phyloP scores from a whole-genome alignment of 345 rosid species.

The Tarenaya hassleriana region DNA sequence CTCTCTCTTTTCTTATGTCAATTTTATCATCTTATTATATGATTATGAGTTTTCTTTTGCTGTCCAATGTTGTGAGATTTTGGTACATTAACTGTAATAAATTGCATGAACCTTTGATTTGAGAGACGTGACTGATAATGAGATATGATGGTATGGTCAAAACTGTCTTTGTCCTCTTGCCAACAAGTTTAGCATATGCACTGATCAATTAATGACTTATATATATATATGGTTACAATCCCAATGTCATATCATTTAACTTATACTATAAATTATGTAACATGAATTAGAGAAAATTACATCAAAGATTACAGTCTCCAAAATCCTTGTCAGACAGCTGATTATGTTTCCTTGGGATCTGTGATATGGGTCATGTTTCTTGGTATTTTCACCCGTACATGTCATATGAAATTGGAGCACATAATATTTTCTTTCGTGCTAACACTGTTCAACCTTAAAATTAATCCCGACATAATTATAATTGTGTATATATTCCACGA shows the following conservation, averaged over 20 bases:
- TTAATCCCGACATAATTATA: too few species aligned
- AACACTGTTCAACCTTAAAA: too few species aligned
- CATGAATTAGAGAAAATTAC: not conserved
- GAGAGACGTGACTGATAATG: too few species aligned
- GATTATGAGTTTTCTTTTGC: constrained; percentile 11
- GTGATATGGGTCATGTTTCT: not conserved
- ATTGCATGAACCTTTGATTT: too few species aligned
- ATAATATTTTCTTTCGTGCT: too few species aligned
- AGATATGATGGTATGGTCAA: not conserved
- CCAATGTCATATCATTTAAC: not conserved
- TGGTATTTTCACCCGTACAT: too few species aligned
- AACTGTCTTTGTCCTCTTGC: constrained; percentile 18
- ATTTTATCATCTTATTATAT: too few species aligned
- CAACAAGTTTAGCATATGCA: constrained; percentile 14
- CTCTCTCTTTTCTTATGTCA: not conserved
- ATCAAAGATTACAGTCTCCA: not conserved
- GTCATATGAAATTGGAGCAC: too few species aligned
- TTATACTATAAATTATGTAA: too few species aligned
- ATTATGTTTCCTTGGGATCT: constrained; percentile 24
- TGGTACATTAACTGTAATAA: too few species aligned
- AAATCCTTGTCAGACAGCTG: constrained; percentile 19
- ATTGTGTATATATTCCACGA: too few species aligned
- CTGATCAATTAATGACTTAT: constrained; percentile 22
- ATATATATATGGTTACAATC: constrained; percentile 9
- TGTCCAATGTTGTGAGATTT: constrained; percentile 3